phyloP scores from a whole-genome alignment of 2,329 filamentous ascomycete species.

The Scolecobasidium constrictum region DNA sequence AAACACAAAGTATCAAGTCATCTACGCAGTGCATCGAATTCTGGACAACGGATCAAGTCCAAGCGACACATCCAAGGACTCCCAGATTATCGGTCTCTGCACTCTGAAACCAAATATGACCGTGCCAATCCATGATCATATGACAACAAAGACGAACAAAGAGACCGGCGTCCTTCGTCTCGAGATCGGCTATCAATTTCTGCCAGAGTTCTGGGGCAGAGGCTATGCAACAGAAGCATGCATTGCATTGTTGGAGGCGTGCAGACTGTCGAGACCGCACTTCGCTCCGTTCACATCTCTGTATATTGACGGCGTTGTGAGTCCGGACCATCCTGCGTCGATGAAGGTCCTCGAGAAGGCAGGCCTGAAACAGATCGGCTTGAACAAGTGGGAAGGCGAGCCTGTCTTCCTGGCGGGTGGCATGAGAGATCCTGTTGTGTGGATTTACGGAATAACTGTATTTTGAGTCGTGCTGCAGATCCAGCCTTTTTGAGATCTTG shows the following conservation, averaged over 20 bases:
- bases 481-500: too few relatives aligned
- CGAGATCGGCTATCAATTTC: slow-evolving; percentile 15
- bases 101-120: slow-evolving; percentile 12
- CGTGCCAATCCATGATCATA: slow-evolving; percentile 13
- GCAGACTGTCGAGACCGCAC: slow-evolving; percentile 13
- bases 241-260: slow-evolving; percentile 16
- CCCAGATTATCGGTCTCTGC: slow-evolving; percentile 18
- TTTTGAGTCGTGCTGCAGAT: too few relatives aligned
- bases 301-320: slow-evolving; percentile 22
- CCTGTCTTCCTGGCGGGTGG: slow-evolving; percentile 17
- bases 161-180: slow-evolving; percentile 14
- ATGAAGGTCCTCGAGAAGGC: slow-evolving; percentile 21
- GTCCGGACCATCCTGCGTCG: slow-evolving; percentile 20
- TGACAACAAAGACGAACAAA: slow-evolving; percentile 12
- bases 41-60: slow-evolving; percentile 2
- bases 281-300: slow-evolving; percentile 19
- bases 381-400: slow-evolving; percentile 18
- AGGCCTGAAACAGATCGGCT: slow-evolving; percentile 17
- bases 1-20: slow-evolving; percentile 14
- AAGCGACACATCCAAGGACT: background rate
- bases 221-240: slow-evolving; percentile 17
- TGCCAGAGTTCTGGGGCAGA: slow-evolving; percentile 14
- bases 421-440: slow-evolving; percentile 13
- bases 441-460: too few relatives aligned
- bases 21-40: slow-evolving; percentile 19